Evolutionary conservation across 768 basidiomycete species (phyloP).

Genomic region (Leccinum sublutescens): DNA sequence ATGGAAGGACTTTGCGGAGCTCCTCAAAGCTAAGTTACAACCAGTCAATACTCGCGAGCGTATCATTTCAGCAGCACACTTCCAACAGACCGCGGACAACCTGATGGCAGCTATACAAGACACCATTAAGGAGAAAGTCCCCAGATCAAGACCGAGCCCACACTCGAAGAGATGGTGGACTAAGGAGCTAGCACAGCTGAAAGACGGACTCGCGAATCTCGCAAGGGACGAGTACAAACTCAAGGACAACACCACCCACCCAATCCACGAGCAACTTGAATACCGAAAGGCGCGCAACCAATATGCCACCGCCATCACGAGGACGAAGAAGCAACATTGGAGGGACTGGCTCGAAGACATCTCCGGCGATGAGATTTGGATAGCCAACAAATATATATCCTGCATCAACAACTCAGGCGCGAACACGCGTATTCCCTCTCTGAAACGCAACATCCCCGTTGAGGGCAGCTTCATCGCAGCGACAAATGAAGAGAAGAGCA

Average conservation of each 20-base stretch:
- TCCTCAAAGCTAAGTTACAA: neutral
- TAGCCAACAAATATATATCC: neutral
- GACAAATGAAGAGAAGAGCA: neutral
- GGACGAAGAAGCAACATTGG: neutral
- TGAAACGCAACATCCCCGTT: neutral
- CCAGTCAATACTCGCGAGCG: fast-evolving
- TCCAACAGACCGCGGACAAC: neutral
- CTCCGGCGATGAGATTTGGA: neutral
- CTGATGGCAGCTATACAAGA: neutral
- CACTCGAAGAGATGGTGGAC: neutral
- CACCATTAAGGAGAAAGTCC: neutral
- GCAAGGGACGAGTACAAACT: neutral
- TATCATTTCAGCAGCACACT: neutral
- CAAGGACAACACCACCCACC: neutral
- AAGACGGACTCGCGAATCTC: neutral
- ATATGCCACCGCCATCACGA: neutral
- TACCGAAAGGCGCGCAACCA: neutral
- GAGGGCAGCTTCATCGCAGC: neutral
- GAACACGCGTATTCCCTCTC: neutral
- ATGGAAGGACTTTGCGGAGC: neutral
- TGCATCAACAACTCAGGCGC: too few relatives aligned
- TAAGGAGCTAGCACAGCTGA: neutral
- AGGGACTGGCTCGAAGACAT: neutral
- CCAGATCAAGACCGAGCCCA: neutral
- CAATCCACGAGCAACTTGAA: neutral